A percentile compares a stretch with the other conserved stretches of the same genome.
These are phyloP conservation scores for Hypoxylon sp. DNA, from an alignment of 2,329 filamentous ascomycete species.

Conservation along the genomic window DNA sequence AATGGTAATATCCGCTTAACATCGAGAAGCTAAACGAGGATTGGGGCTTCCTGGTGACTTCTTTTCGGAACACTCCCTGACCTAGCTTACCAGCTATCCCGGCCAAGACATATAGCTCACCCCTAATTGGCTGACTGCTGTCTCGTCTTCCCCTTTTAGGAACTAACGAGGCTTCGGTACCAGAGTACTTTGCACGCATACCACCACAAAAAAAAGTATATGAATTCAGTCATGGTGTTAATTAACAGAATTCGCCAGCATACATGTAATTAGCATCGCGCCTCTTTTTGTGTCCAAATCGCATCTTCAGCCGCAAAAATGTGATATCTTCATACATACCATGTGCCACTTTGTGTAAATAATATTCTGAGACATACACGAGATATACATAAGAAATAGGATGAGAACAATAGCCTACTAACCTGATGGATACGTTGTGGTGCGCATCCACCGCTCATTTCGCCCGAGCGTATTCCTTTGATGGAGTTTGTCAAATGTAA, in stretches of 20 bases:
- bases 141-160: slow-evolving; percentile 45
- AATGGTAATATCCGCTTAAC: neutral
- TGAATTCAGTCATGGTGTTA: neutral
- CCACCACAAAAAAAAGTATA: neutral
- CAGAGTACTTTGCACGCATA: neutral
- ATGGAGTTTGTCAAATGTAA: slow-evolving; percentile 6
- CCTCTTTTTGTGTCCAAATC: slow-evolving; percentile 3
- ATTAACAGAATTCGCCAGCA: slow-evolving; percentile 16
- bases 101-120: slow-evolving; percentile 22
- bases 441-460: slow-evolving; percentile 5
- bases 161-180: slow-evolving; percentile 42
- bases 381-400: neutral
- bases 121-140: slow-evolving; percentile 40
- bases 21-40: slow-evolving; percentile 1
- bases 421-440: neutral
- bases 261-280: neutral
- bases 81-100: slow-evolving; percentile 31
- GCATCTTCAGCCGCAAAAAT: slow-evolving; percentile 23
- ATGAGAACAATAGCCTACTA: neutral
- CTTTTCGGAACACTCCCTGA: slow-evolving; percentile 32
- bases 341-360: neutral
- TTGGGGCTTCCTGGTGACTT: slow-evolving; percentile 12
- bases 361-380: slow-evolving; percentile 2
- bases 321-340: slow-evolving; percentile 3
- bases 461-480: neutral